Evolutionary conservation across 192 early-diverging fungal species (phyloP).

Genomic region (Coemansia sp.): DNA sequence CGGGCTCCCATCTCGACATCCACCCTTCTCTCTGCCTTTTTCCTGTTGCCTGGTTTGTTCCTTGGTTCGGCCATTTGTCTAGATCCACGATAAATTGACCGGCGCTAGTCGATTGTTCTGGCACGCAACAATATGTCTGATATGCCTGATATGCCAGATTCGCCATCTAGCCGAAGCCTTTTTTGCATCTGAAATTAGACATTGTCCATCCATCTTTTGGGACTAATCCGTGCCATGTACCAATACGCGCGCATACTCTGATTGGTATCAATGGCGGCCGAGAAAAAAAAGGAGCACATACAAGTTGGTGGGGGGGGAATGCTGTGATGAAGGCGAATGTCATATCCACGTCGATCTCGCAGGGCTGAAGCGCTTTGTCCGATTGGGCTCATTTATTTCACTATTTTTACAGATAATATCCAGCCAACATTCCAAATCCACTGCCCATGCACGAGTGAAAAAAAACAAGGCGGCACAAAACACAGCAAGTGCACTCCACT

Average conservation of each 20-base stretch:
- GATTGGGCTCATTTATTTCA: not conserved
- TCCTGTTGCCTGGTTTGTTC: not conserved
- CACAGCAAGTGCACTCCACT: too few species aligned
- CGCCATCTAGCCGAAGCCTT: not conserved
- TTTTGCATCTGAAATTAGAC: conserved; percentile 1
- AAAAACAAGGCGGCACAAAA: too few species aligned
- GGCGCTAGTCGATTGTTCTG: not conserved
- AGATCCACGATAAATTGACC: not conserved
- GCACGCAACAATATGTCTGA: not conserved
- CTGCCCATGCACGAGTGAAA: not conserved
- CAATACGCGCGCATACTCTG: too few species aligned
- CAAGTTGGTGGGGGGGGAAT: not conserved
- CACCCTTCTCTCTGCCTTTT: not conserved
- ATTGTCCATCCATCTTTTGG: not conserved
- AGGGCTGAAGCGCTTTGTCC: not conserved
- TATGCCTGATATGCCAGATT: not conserved
- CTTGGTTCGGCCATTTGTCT: not conserved
- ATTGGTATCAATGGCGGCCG: conserved; percentile 1
- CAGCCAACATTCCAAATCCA: not conserved
- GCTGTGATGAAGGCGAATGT: not conserved
- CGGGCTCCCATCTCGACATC: too few species aligned
- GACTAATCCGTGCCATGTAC: not conserved
- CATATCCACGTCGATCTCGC: not conserved
- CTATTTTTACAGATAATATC: conserved; percentile 2
- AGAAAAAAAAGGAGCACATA: not conserved